Evolutionary conservation across 345 rosid species (phyloP), one percentile per base, ranked within the genome.

Genomic region (thale cress (Arabidopsis thaliana)): DNA sequence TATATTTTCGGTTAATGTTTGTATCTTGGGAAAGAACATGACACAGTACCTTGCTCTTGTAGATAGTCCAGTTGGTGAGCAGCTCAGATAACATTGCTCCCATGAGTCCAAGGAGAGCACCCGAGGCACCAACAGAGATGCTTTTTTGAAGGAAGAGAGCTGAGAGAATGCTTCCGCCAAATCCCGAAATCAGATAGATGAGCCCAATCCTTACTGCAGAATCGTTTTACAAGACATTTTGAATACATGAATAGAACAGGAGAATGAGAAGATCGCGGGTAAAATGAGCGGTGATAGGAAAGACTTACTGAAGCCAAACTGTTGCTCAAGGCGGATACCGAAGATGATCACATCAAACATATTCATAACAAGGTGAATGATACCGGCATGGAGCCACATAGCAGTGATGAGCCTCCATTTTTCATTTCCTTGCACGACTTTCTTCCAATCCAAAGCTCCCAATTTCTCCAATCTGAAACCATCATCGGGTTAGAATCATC

Each of bases 31-130:
- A 46, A 64, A 40, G 13, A 36, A 34, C 2, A 24, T 5, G 24
- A 16, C 7, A 44, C 1, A 4, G 22, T 55, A 95, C 99, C 97
- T 93, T 96, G 57, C 86, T 88, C 11, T 87, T 64, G 61, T 96
- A 96, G 79, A 93, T 96, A 50, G 91, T 86, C 99, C 99, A 96
- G 76, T 96, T 96, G 58, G 91, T 89, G 58, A 93, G 83, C 65
- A 95, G 96, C 87, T 95, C 99, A 1, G 99, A 88, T 59, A 89
- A 65, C 98, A 93, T 93, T 8, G 99, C 98, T 52, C 92, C 95
- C 42, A 93, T 86, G 75, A 96, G 98, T 70, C 99, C 99, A 72
- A 96, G 87, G 65, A 95, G 85, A 78, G 99, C 99, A 7, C 99
- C 98, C 14, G 99, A 95, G 51, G 98, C 99, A 82, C 99, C 99